Conservation (phyloP, 2,329 filamentous ascomycete species). For the Colletotrichum karsti region DNA sequence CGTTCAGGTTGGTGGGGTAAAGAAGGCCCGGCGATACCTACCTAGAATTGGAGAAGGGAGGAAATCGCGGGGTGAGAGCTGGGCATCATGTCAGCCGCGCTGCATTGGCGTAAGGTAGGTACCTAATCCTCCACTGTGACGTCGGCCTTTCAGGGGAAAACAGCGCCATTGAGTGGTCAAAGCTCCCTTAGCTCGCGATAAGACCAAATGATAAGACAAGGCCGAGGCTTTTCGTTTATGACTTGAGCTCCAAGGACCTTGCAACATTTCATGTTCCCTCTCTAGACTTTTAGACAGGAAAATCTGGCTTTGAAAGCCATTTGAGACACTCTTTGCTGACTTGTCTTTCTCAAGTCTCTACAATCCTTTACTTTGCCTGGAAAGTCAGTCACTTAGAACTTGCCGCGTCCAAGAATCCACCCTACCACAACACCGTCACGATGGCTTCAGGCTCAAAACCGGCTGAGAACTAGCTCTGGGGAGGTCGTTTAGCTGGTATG, state of each 20-base stretch:
- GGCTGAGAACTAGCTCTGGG: slow-evolving; percentile 47
- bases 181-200: slow-evolving; percentile 19
- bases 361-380: not conserved
- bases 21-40: not conserved
- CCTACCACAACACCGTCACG: not conserved
- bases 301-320: not conserved
- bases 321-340: not conserved
- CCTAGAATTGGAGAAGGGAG: not conserved
- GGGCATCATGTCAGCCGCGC: not conserved
- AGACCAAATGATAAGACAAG: slow-evolving; percentile 23
- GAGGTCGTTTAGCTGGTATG: slow-evolving; percentile 49
- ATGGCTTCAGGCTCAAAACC: slow-evolving; percentile 40
- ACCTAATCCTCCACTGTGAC: slow-evolving; percentile 25
- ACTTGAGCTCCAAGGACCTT: slow-evolving; percentile 1
- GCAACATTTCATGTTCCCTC: not conserved
- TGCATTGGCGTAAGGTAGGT: not conserved
- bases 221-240: not conserved
- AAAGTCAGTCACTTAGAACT: not conserved
- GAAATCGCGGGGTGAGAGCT: slow-evolving; percentile 13
- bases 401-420: not conserved
- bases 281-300: not conserved
- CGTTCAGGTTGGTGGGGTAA: not conserved
- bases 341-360: not conserved
- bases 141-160: slow-evolving; percentile 13
- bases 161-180: not conserved